Evolutionary conservation across 805 yeast species (phyloP).

Genomic region (Scheffersomyces stipitis): DNA sequence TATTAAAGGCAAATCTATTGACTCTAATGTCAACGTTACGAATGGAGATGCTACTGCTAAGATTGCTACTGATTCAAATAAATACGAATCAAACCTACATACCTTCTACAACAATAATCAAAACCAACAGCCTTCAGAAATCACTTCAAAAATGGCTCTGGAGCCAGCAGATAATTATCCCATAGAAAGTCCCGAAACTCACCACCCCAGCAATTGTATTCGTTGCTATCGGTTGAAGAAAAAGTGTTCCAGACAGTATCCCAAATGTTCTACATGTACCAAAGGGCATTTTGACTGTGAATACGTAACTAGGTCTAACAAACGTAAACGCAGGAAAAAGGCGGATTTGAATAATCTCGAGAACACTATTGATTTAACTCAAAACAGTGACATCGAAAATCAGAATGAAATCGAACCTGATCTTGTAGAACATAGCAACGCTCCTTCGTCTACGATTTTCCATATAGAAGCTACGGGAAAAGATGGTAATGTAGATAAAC

Average conservation of each 20-base stretch:
- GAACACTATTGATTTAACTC: no score
- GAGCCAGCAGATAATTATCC: conserved; percentile 3
- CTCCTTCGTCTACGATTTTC: no score
- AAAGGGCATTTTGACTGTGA: conserved; percentile 37
- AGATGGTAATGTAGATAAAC: conserved; percentile 2
- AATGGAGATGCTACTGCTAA: neutral
- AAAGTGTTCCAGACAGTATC: conserved; percentile 39
- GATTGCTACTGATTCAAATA: no score
- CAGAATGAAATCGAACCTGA: no score
- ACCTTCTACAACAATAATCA: no score
- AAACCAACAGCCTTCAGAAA: no score
- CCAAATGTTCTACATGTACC: conserved; percentile 37
- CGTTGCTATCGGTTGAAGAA: conserved; percentile 44
- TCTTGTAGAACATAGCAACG: no score
- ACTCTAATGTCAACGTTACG: neutral
- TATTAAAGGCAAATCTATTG: neutral
- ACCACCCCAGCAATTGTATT: conserved; percentile 37
- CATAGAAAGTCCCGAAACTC: conserved; percentile 17
- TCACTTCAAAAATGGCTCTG: neutral
- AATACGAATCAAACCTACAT: no score
- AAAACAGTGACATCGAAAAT: no score
- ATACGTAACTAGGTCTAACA: conserved; percentile 32
- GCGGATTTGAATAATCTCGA: no score
- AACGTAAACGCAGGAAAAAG: conserved; percentile 23
- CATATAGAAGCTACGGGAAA: no score